Percentiles rank a stretch among this genome's conserved stretches.
Evolutionary conservation across 176 grass and related monocot species (phyloP).

Genomic region (Areca catechu): DNA sequence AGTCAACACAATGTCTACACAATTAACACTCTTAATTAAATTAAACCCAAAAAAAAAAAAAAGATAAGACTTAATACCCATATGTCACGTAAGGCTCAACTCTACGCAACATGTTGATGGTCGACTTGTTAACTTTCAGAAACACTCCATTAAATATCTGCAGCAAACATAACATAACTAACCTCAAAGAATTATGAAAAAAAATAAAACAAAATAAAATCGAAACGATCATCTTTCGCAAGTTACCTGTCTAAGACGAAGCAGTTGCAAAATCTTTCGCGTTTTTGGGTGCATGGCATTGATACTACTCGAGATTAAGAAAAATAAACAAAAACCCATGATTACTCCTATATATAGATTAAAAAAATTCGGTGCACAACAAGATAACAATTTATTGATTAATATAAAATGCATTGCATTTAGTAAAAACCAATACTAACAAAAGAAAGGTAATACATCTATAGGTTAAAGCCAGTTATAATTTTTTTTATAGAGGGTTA

Average conservation of each 20-base stretch:
- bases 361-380: too few relatives aligned
- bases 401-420: too few relatives aligned
- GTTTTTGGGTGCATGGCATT: constrained; percentile 96
- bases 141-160: constrained; percentile 94
- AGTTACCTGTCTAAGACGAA: constrained; percentile 73
- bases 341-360: background rate
- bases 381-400: too few relatives aligned
- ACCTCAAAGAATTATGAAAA: background rate
- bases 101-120: constrained; percentile 81
- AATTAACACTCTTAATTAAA: background rate
- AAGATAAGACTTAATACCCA: constrained; percentile 33
- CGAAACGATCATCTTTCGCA: too few relatives aligned
- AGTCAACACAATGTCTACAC: background rate
- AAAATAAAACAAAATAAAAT: background rate
- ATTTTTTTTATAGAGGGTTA: background rate
- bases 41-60: background rate
- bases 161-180: background rate
- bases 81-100: constrained; percentile 97
- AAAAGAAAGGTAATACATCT: background rate
- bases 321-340: background rate
- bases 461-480: too few relatives aligned
- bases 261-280: constrained; percentile 82
- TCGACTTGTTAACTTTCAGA: constrained; percentile 93
- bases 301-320: constrained; percentile 40
- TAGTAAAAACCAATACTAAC: too few relatives aligned